These are phyloP conservation scores for Colletotrichum lentis DNA, from an alignment of 2,329 filamentous ascomycete species.

Conservation along the genomic window DNA sequence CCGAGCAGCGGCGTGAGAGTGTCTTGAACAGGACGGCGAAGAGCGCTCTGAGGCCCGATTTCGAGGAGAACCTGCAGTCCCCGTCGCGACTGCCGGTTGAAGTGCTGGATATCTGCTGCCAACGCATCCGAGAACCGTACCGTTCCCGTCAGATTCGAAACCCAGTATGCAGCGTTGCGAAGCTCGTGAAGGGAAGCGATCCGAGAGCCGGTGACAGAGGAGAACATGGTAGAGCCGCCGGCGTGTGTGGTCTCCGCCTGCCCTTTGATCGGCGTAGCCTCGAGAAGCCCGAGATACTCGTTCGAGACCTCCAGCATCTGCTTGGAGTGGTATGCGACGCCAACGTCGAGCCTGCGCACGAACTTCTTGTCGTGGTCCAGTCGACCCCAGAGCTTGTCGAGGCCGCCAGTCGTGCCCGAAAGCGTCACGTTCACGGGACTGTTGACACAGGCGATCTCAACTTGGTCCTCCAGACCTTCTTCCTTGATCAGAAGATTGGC, in stretches of 20 bases:
- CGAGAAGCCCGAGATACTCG: not conserved
- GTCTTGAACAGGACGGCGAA: conserved; percentile 28
- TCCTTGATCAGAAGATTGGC: no score
- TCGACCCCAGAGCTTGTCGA: no score
- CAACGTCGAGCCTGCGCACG: conserved; percentile 3
- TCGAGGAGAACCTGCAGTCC: conserved; percentile 4
- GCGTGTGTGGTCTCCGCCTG: not conserved
- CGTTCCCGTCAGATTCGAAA: not conserved
- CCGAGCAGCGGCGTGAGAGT: not conserved
- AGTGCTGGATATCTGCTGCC: no score
- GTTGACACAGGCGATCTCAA: no score
- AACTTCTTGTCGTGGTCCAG: no score
- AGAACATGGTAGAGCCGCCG: conserved; percentile 1
- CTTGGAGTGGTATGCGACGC: conserved; percentile 9
- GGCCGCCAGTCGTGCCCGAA: no score
- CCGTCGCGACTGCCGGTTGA: no score
- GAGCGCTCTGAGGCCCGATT: conserved; percentile 28
- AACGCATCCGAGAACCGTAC: no score
- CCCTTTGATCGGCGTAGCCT: no score
- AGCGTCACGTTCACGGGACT: no score
- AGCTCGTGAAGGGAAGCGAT: not conserved
- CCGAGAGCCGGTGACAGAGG: conserved; percentile 5
- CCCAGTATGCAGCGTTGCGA: conserved; percentile 6
- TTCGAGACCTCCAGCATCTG: not conserved
- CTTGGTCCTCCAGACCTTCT: no score